Evolutionary conservation across 345 rosid species (phyloP).

Genomic region (Eucalyptus curtisii): DNA sequence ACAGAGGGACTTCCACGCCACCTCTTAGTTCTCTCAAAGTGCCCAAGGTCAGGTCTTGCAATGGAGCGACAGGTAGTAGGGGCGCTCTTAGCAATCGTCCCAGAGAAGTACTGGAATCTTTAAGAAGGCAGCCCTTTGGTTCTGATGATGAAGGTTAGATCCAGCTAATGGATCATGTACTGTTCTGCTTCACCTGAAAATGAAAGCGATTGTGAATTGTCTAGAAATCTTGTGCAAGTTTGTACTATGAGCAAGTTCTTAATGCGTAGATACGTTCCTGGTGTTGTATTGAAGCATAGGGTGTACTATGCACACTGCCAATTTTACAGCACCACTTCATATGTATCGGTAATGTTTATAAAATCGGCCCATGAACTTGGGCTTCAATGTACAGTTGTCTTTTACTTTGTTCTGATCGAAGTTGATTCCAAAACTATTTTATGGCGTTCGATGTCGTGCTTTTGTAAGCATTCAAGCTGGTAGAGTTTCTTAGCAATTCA

Average conservation of each 20-base stretch:
- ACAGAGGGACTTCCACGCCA: slow-evolving; percentile 45
- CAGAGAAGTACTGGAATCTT: slow-evolving; percentile 53
- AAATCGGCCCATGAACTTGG: not conserved
- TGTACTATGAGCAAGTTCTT: not conserved
- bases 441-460: fast-evolving
- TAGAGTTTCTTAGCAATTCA: fast-evolving
- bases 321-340: not conserved
- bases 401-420: fast-evolving
- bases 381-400: not conserved
- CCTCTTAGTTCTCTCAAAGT: slow-evolving; percentile 59
- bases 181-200: not conserved
- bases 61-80: slow-evolving; percentile 5
- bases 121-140: slow-evolving; percentile 56
- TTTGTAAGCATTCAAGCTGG: not conserved
- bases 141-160: slow-evolving; percentile 51
- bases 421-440: not conserved
- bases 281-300: not conserved
- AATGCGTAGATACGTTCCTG: not conserved
- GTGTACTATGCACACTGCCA: not conserved
- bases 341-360: not conserved
- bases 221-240: not conserved
- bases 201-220: not conserved
- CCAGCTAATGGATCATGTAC: not conserved
- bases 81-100: slow-evolving; percentile 28
- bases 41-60: slow-evolving; percentile 55